A percentile compares a stretch with the other conserved stretches of the same genome.
phyloP scores from a whole-genome alignment of 1,139 yeast genomes.

The Nakaseomyces kungkrabaensis region DNA sequence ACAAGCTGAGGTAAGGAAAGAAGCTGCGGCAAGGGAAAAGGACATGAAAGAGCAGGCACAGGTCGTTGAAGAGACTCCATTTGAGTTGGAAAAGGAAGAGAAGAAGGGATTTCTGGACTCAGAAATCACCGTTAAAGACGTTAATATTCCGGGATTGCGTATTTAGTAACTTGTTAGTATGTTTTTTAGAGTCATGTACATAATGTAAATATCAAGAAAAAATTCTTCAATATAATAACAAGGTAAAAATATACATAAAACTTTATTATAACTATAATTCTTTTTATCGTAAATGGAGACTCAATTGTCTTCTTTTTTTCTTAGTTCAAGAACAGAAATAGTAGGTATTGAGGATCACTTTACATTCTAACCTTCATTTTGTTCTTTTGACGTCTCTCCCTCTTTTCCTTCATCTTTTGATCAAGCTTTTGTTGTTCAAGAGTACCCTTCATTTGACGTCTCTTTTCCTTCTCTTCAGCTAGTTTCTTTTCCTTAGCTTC shows the following conservation, averaged over 20 bases:
- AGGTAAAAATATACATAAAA: too few species aligned
- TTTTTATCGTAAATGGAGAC: too few species aligned
- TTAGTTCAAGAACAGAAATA: too few species aligned
- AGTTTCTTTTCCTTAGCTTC: constrained; percentile 66
- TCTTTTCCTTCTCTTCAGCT: constrained; percentile 47
- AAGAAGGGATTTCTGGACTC: constrained; percentile 5
- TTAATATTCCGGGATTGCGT: constrained; percentile 10
- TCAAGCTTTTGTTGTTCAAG: constrained; percentile 70
- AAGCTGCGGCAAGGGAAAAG: neutral
- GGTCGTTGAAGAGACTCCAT: neutral
- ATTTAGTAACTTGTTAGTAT: neutral
- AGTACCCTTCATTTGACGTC: constrained; percentile 36
- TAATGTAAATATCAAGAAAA: neutral
- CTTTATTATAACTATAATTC: too few species aligned
- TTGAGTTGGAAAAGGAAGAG: neutral
- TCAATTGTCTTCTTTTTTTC: too few species aligned
- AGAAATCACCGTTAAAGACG: constrained; percentile 7
- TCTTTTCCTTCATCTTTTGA: constrained; percentile 56
- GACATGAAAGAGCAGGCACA: neutral
- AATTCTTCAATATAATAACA: too few species aligned
- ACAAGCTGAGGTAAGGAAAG: constrained; percentile 1
- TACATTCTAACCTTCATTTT: constrained; percentile 34
- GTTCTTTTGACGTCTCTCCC: constrained; percentile 40
- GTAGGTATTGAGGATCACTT: too few species aligned
- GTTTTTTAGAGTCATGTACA: neutral